Base-by-base conservation (phyloP, 495 filamentous ascomycete species). In the Podospora tetraspora region DNA sequence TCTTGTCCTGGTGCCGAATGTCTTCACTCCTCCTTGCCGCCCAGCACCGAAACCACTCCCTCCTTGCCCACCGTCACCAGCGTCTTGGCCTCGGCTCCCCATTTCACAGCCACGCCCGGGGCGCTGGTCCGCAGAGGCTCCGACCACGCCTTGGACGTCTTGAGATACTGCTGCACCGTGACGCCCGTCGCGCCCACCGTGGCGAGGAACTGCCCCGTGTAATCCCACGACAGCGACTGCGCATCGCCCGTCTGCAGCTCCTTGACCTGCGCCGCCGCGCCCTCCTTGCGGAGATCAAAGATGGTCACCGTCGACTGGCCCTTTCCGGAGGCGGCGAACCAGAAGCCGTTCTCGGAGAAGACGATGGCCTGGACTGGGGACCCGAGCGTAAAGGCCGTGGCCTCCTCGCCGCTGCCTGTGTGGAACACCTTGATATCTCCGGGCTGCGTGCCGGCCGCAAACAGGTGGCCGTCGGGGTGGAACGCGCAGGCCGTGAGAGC, bases 341-440 rank as follows among this genome's bases (percentile, higher is more conserved):
- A 97, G 68, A 89, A 94, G n/a, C 95, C 95, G 69, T 98, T 99
- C 78, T 99, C 96, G 0, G 94, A 97, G 81, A 99, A 99, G 70
- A 87, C 82, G 8, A 99, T 79, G 30, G 86, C 84, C 71, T 89
- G 86, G 30, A 97, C 85, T 0, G 92, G 85, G 2, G 86, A 86
- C 5, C 85, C 83, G 66, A 90, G 82, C 16, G 84, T 79, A 76
- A 94, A 94, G 72, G 83, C 85, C 19, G 91, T 91, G 21, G 90
- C 92, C 69, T 84, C 83, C 63, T 85, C 79, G 12, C 90, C 88
- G 3, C 86, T 88, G 75, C 90, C 92, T 61, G 92, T 87, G 72
- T 97, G 89, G 77, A 91, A 98, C 64, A 98, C 83, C 70, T 92
- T 90, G 79, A 97, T 91, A 57, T 91, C 86, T 27, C 91, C 91